Conservation (phyloP, 1,139 yeast species). For the Meyerozyma sp. region DNA sequence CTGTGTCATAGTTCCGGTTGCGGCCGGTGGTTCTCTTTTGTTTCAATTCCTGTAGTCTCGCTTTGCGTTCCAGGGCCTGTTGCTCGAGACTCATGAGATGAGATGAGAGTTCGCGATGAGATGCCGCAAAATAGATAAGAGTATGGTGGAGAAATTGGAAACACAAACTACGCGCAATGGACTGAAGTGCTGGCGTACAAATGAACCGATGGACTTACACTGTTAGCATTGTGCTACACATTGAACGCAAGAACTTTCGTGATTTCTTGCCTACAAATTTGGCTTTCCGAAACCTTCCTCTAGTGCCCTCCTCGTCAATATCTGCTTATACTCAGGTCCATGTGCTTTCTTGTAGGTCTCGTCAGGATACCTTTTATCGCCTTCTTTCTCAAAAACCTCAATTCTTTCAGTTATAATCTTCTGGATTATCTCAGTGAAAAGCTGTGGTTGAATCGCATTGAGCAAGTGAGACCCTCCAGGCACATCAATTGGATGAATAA, state of each 20-base stretch:
- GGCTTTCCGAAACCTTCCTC: background rate
- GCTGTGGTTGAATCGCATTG: constrained; percentile 50
- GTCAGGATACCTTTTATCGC: background rate
- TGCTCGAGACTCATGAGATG: background rate
- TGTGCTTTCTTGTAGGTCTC: background rate
- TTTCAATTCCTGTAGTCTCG: background rate
- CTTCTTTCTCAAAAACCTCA: background rate
- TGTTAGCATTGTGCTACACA: too few relatives aligned
- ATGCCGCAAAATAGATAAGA: too few relatives aligned
- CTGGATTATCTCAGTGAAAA: constrained; percentile 13
- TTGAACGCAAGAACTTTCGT: too few relatives aligned
- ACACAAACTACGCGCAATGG: too few relatives aligned
- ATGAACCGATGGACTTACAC: too few relatives aligned
- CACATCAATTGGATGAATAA: constrained; percentile 28
- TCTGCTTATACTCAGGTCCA: background rate
- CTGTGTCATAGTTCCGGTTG: background rate
- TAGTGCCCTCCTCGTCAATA: background rate
- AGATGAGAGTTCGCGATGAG: too few relatives aligned
- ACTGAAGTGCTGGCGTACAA: too few relatives aligned
- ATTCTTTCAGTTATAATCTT: constrained; percentile 3
- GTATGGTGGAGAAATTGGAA: too few relatives aligned
- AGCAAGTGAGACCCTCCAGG: constrained; percentile 50
- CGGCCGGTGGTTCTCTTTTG: background rate
- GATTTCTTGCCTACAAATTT: background rate
- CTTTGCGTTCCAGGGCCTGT: background rate